phyloP scores from a whole-genome alignment of 306 rosid species.

The Arachis stenosperma region DNA sequence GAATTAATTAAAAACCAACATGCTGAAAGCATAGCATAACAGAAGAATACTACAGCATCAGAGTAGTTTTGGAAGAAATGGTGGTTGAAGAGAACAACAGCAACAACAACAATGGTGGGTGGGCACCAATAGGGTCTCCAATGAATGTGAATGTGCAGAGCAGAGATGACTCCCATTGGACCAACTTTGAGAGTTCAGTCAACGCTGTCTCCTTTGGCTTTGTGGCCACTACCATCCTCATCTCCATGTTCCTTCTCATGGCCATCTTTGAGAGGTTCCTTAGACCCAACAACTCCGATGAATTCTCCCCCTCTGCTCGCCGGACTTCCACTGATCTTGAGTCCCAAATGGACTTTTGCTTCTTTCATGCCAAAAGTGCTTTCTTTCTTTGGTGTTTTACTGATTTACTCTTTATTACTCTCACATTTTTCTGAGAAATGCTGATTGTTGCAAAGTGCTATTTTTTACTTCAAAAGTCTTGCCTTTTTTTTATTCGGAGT shows the following conservation, averaged over 20 bases:
- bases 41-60: not conserved
- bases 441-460: conserved; percentile 1
- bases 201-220: conserved; percentile 97
- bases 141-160: conserved; percentile 51
- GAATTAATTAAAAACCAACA: not conserved
- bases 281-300: conserved; percentile 63
- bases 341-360: conserved; percentile 59
- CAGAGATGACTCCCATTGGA: conserved; percentile 39
- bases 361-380: conserved; percentile 11
- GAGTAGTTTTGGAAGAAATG: conserved; percentile 28
- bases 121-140: conserved; percentile 86
- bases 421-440: conserved; percentile 23
- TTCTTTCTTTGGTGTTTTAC: conserved; percentile 15
- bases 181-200: conserved; percentile 75
- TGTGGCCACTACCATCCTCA: conserved; percentile 92
- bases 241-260: conserved; percentile 95
- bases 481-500: conserved; percentile 24
- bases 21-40: conserved; percentile 25
- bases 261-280: conserved; percentile 90
- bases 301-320: conserved; percentile 53
- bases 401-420: not conserved
- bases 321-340: conserved; percentile 55
- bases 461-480: not conserved
- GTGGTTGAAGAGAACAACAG: conserved; percentile 49
- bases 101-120: conserved; percentile 40